These are phyloP conservation scores for Triglochin maritima DNA, from an alignment of 106 monocot genomes.

Conservation along the genomic window DNA sequence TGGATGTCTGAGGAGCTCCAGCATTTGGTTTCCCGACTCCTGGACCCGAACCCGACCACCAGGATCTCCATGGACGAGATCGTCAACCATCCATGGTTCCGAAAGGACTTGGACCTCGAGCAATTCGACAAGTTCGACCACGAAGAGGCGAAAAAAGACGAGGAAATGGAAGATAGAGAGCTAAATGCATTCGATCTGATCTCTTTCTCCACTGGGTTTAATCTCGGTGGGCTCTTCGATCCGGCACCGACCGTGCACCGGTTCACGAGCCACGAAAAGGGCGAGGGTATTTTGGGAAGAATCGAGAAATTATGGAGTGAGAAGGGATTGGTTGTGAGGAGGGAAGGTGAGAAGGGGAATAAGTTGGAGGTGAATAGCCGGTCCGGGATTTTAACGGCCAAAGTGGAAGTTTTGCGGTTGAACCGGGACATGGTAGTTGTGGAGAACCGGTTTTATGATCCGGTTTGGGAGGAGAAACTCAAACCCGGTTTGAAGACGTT, in stretches of 20 bases:
- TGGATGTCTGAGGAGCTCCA: conserved; percentile 12
- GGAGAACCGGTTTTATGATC: no score
- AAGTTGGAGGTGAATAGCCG: no score
- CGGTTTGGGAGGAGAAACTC: no score
- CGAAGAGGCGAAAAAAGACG: neutral
- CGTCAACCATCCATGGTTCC: conserved; percentile 12
- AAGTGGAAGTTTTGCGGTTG: no score
- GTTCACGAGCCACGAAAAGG: no score
- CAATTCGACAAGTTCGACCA: neutral
- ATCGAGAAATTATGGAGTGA: no score
- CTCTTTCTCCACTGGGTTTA: neutral
- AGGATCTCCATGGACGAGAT: conserved; percentile 16
- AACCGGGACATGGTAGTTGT: no score
- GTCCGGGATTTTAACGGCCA: no score
- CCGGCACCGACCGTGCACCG: neutral
- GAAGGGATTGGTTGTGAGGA: no score
- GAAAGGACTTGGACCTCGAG: neutral
- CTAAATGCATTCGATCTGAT: neutral
- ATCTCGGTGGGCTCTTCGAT: neutral
- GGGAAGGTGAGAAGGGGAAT: no score
- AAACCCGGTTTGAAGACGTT: no score
- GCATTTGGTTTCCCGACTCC: conserved; percentile 10
- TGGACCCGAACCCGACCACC: conserved; percentile 11
- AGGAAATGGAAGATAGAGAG: neutral
- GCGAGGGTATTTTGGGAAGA: no score